Evolutionary conservation across 2,329 filamentous ascomycete species (phyloP).

Genomic region (Hymenoscyphus salicellus): DNA sequence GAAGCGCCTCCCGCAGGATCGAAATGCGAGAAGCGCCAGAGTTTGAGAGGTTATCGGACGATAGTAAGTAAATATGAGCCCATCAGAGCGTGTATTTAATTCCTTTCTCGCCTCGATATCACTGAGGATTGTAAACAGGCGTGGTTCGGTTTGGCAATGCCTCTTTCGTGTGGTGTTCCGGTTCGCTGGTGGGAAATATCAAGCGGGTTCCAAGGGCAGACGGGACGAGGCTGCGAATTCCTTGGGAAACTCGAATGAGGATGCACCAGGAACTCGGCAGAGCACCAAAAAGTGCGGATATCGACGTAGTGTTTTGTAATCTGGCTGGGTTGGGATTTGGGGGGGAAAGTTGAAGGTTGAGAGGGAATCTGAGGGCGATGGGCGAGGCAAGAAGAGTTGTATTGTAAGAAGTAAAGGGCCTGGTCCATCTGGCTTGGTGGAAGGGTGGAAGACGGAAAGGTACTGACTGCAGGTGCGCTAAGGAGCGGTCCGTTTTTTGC

Average conservation of each 20-base stretch:
- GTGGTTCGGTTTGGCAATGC: neutral
- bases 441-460: slow-evolving; percentile 2
- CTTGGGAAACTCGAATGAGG: neutral
- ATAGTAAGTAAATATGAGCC: slow-evolving; percentile 28
- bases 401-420: neutral
- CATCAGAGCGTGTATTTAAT: slow-evolving; percentile 28
- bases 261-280: neutral
- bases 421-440: neutral
- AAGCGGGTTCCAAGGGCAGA: neutral
- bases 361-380: neutral
- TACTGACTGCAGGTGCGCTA: neutral
- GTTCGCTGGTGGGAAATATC: neutral
- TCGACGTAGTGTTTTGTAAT: neutral
- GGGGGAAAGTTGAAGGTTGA: neutral
- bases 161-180: neutral
- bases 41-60: slow-evolving; percentile 34
- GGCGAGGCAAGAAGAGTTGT: neutral
- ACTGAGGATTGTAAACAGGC: neutral
- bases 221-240: slow-evolving; percentile 1
- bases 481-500: neutral
- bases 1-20: slow-evolving; percentile 35
- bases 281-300: neutral
- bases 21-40: slow-evolving; percentile 35
- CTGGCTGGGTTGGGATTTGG: neutral
- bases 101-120: neutral